A percentile compares a stretch with the other conserved stretches of the same genome.
phyloP scores from a whole-genome alignment of 345 rosid species.

The Gossypium bickii region DNA sequence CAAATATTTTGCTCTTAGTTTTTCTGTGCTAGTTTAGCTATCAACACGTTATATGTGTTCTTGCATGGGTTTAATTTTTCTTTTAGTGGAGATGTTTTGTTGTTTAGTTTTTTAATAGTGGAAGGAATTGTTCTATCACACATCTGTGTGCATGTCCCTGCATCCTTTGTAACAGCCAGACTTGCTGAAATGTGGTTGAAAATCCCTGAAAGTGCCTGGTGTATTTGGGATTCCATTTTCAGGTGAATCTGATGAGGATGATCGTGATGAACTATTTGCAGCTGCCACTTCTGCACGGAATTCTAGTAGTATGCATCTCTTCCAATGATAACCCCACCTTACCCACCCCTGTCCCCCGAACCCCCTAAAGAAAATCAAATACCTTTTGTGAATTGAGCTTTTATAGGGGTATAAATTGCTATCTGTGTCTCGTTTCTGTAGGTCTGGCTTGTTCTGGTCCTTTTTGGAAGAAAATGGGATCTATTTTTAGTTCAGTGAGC shows the following conservation, averaged over 20 bases:
- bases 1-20: background rate
- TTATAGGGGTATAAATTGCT: background rate
- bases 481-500: conserved; percentile 53
- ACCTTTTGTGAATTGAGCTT: background rate
- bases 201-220: background rate
- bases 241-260: conserved; percentile 94
- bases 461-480: conserved; percentile 90
- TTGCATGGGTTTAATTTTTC: background rate
- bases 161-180: background rate
- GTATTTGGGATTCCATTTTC: conserved; percentile 22
- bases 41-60: background rate
- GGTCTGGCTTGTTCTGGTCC: conserved; percentile 66
- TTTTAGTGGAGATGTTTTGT: background rate
- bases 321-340: background rate
- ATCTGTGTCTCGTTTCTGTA: conserved; percentile 28
- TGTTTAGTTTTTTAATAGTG: background rate
- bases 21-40: background rate
- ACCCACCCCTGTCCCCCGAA: background rate
- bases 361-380: background rate
- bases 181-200: background rate
- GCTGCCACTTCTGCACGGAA: conserved; percentile 81
- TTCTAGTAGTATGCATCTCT: conserved; percentile 50
- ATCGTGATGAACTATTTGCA: conserved; percentile 71
- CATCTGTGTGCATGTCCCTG: background rate
- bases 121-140: background rate